A percentile compares a stretch with the other conserved stretches of the same genome.
Conservation (phyloP, 2,329 filamentous ascomycete species). For the Colletotrichum nymphaeae region DNA sequence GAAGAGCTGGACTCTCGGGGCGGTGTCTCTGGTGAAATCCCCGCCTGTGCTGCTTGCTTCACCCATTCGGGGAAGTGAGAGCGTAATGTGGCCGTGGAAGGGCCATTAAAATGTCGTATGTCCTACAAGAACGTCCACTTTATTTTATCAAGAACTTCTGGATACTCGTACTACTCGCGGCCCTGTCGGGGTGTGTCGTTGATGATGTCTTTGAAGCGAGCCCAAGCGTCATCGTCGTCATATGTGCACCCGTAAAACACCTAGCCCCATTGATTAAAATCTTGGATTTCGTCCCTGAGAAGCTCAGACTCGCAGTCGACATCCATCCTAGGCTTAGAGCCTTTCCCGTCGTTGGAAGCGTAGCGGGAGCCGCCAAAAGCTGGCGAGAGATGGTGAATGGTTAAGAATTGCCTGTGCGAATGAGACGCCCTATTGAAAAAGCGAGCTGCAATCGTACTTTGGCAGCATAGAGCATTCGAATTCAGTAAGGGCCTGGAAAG, state of each 20-base stretch:
- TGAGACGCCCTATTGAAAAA: no score
- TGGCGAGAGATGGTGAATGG: no score
- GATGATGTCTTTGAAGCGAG: neutral
- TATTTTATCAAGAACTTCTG: neutral
- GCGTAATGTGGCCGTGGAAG: neutral
- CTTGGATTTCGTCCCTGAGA: no score
- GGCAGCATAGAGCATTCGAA: no score
- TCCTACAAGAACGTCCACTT: neutral
- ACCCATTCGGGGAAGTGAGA: neutral
- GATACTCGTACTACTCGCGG: neutral
- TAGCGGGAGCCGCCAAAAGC: no score
- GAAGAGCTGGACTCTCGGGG: neutral
- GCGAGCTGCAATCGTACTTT: no score
- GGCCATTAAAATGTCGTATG: neutral
- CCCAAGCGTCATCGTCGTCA: neutral
- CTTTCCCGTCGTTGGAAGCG: no score
- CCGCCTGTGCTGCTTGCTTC: neutral
- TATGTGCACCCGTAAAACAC: neutral
- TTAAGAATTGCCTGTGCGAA: no score
- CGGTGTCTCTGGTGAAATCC: neutral
- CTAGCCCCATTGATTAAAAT: neutral
- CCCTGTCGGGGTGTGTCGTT: neutral
- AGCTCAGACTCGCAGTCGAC: no score
- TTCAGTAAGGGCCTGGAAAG: no score
- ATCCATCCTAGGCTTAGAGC: no score